Base-by-base conservation (phyloP, 2,329 filamentous ascomycete genomes). In the Epichloe baconii region DNA sequence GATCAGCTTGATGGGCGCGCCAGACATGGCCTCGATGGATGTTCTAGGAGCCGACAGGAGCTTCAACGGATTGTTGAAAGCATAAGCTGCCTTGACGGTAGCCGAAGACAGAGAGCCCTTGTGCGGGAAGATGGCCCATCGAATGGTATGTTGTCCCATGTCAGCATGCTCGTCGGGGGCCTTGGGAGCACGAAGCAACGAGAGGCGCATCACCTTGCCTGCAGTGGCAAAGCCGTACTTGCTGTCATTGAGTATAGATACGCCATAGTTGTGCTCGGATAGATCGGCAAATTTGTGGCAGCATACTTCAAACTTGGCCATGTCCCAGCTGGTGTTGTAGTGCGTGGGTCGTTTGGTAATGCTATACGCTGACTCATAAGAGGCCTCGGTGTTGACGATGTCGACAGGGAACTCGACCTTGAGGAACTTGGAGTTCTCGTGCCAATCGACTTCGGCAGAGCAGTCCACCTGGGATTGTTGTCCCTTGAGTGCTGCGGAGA, bases 401-500 rank as follows among this genome's bases (percentile, higher is more conserved):
- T 94, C 85, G 55, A 96, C 90, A 0, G 93, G 91, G 70, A 98
- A 98, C 66, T 98, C 93, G 48, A 97, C 91, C 74, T 98, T 98
- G 63, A 98, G 78, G 75, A 97, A 97, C 64, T 93, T 95, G 85
- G 93, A 96, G 12, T 82, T 88, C 68, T 98, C 93, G 58, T 85
- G 86, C 93, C 93, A 98, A 64, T 96, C 88, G n/a, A 97, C 87
- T 58, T 94, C 88, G 48, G 84, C 85, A 41, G 81, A 77, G 56
- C 91, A 82, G 57, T 94, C 86, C 15, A 97, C 78, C 56, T 81
- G 83, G 0, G 83, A 85, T 11, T 60, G 57, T 43, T 68, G 61
- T 40, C 79, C 79, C 48, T 80, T 74, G 19, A 86, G 69, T 14
- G 81, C 78, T 1, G 88, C 85, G 2, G 82, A 76, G 19, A 98